Evolutionary conservation across 225 moss, liverwort and hornwort species (phyloP).

Genomic region (Thuidium tamariscinum): DNA sequence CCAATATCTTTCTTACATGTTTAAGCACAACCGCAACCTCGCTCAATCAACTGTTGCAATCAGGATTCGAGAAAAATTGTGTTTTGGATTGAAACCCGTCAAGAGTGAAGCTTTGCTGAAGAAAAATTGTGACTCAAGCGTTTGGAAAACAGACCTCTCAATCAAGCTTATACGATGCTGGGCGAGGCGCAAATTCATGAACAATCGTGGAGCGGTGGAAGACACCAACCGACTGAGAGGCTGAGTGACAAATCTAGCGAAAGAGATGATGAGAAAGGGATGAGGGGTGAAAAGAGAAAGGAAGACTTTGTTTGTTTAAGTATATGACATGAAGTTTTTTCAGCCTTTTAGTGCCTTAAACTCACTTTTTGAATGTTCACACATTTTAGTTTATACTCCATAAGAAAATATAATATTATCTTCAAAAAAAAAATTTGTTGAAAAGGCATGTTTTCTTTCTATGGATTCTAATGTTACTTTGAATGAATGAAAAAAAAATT

Average conservation of each 20-base stretch:
- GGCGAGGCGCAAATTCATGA: neutral
- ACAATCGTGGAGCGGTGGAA: neutral
- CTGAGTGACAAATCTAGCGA: too few species aligned
- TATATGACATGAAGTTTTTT: too few species aligned
- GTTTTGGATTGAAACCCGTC: too few species aligned
- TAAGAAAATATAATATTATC: too few species aligned
- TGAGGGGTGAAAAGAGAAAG: neutral
- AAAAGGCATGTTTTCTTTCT: too few species aligned
- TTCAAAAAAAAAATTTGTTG: fast-evolving
- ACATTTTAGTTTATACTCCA: neutral
- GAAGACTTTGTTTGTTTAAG: too few species aligned
- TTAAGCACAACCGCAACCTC: neutral
- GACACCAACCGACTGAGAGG: neutral
- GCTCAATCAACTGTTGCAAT: neutral
- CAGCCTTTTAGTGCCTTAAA: too few species aligned
- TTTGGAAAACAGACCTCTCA: neutral
- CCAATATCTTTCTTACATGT: neutral
- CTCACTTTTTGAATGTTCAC: neutral
- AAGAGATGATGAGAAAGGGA: neutral
- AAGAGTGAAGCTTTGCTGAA: too few species aligned
- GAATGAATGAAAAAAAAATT: neutral
- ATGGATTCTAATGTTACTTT: neutral
- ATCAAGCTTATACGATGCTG: neutral
- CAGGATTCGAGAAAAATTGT: neutral
- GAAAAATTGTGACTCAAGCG: too few species aligned